Evolutionary conservation across 139 green algal genomes (phyloP), one percentile per base, ranked within the genome.

Genomic region (Dunaliella primolecta): DNA sequence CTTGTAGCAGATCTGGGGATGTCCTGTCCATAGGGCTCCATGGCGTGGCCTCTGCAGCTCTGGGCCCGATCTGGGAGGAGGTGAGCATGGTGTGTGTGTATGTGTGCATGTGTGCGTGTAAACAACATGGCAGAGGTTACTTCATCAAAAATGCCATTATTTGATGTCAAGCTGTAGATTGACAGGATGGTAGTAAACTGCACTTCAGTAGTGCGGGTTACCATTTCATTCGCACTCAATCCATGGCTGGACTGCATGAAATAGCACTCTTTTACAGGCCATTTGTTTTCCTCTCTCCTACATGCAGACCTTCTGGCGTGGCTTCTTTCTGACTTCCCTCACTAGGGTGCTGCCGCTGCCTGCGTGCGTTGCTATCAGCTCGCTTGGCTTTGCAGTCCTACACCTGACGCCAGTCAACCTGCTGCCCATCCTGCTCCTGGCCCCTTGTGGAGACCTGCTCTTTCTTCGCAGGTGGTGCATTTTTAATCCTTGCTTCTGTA

Each of bases 281-380:
- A n/a, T n/a, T n/a, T n/a, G n/a, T n/a, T n/a, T n/a, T n/a, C n/a
- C n/a, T n/a, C n/a, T n/a, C n/a, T n/a, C n/a, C n/a, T n/a, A n/a
- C n/a, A n/a, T 36, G 3, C 87, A 92, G 89, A 82, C 84, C 0
- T 93, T 93, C 36, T 93, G 90, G 90, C 84, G 90, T 30, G 87
- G 90, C 35, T 93, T 93, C 84, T 90, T 93, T 83, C 80, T 93
- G 31, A 85, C 87, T 1, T 89, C 90, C 2, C 77, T 91, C 23
- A 89, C 87, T 0, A 84, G 84, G 29, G 90, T 93, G 36, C 83
- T 91, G 34, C 87, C 90, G 1, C 83, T 89, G 35, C 84, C 85
- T 36, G 83, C 79, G 24, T 87, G 86, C 80, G 81, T 93, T 15
- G 87, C 84, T 0, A 20, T 88, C 77, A 89, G 84, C 78, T 88